These are phyloP conservation scores for Hypoxylon perforatum DNA, from an alignment of 495 filamentous ascomycete species.

Conservation along the genomic window DNA sequence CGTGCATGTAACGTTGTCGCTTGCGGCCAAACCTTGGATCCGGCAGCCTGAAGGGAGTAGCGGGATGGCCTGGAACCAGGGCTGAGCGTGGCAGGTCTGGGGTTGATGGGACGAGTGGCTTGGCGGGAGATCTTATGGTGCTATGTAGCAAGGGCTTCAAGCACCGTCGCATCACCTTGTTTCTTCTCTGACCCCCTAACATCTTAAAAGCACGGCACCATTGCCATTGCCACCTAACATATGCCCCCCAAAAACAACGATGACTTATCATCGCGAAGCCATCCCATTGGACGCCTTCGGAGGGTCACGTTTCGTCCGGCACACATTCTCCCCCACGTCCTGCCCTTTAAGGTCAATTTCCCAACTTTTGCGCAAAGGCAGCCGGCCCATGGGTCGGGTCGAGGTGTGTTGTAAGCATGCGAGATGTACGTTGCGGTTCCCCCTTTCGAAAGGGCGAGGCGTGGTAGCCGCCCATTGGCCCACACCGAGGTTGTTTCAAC, in stretches of 20 bases:
- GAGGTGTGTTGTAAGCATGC: constrained; percentile 1
- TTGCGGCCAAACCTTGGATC: constrained; percentile 11
- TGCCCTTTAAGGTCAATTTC: constrained; percentile 13
- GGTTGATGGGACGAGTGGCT: constrained; percentile 21
- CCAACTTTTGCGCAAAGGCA: constrained; percentile 1
- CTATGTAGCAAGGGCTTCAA: constrained; percentile 18
- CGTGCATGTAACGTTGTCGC: constrained; percentile 31
- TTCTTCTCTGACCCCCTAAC: neutral
- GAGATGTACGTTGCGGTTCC: neutral
- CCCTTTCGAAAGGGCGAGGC: constrained; percentile 8
- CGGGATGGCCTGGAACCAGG: neutral
- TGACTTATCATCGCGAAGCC: neutral
- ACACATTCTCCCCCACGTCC: constrained; percentile 16
- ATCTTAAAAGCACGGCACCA: neutral
- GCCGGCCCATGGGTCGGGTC: too few species aligned
- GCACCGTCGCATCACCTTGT: constrained; percentile 16
- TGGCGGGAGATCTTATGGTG: constrained; percentile 37
- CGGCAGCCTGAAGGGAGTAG: neutral
- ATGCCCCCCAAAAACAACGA: constrained; percentile 3
- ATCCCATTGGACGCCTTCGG: constrained; percentile 6
- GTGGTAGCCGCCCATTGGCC: constrained; percentile 34
- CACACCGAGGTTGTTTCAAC: constrained; percentile 23
- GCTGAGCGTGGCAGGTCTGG: constrained; percentile 1
- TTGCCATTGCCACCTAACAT: constrained; percentile 4
- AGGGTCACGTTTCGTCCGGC: constrained; percentile 8